These are phyloP conservation scores for Trametes gibbosa DNA, from an alignment of 768 basidiomycete species.

Conservation along the genomic window DNA sequence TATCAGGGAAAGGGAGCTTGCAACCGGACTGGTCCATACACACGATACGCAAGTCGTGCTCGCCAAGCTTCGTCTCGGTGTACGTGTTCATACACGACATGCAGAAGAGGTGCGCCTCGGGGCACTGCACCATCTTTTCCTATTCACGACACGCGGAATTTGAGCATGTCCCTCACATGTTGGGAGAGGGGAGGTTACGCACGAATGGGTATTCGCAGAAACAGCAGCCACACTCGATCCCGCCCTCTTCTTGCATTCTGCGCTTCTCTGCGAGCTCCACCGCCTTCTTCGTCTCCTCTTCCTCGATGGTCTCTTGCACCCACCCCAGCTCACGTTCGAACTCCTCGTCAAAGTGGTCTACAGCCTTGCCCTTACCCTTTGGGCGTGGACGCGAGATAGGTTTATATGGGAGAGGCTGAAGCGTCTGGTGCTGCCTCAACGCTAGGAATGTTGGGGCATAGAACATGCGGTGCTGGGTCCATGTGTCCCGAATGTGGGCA, in stretches of 20 bases:
- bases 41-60: conserved; percentile 57
- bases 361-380: conserved; percentile 40
- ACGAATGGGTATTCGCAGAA: conserved; percentile 73
- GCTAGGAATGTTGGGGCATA: conserved; percentile 68
- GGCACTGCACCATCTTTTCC: conserved; percentile 86
- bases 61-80: conserved; percentile 62
- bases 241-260: conserved; percentile 46
- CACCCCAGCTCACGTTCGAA: conserved; percentile 46
- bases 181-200: conserved; percentile 29
- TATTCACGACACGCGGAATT: conserved; percentile 29
- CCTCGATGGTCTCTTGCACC: conserved; percentile 39
- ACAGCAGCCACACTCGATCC: conserved; percentile 88
- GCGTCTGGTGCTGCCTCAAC: conserved; percentile 41
- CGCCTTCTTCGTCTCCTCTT: conserved; percentile 29
- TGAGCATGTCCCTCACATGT: neutral
- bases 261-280: conserved; percentile 33
- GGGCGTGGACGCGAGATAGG: conserved; percentile 32
- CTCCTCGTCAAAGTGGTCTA: conserved; percentile 38
- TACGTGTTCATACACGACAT: conserved; percentile 65
- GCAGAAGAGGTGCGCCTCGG: conserved; percentile 89
- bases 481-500: conserved; percentile 46
- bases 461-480: conserved; percentile 39
- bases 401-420: conserved; percentile 33
- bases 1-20: conserved; percentile 60
- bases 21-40: conserved; percentile 86